Evolutionary conservation across 2,329 filamentous ascomycete genomes (phyloP), one percentile per base, ranked within the genome.

Genomic region (Paraconiothyrium sp.): DNA sequence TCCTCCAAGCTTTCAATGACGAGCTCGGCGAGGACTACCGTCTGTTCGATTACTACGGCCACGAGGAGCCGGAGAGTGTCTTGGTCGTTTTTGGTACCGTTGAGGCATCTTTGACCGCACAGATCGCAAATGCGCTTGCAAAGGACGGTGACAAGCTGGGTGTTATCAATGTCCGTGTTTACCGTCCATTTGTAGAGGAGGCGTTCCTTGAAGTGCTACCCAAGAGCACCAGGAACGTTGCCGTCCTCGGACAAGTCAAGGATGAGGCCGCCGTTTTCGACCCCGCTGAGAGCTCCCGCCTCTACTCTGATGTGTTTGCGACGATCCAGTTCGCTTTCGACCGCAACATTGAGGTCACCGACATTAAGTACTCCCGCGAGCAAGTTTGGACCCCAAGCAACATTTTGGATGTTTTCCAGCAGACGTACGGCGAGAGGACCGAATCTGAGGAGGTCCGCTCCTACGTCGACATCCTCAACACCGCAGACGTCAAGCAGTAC

Each of bases 161-260:
- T 71, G 91, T 94, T 43, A 85, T 99, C 79, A 94, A 92, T 72
- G 94, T 98, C 50, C 91, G 95, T 66, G 86, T 99, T 58, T 99
- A 98, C 84, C 89, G 94, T 47, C 95, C 95, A 16, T 98, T 99
- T 74, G 88, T 95, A 35, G 95, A 99, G 81, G 93, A 97, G 77
- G 92, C 92, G 55, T 98, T 99, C 85, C 83, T 98, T 65, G 89
- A 90, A 68, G 87, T 88, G 11, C 86, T 99, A 32, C 93, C 95
- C 37, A 84, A 88, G 68, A 91, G 91, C 39, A 87, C 90, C 50
- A 88, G 88, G 80, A 91, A 86, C 64, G 85, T 99, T 67, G 90
- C 90, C 41, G 93, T 98, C 22, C 87, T 99, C 6, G 95, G 95
- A 57, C 95, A 99, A 78, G 94, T 99, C 67, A 81, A 85, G 64